Evolutionary conservation across 768 basidiomycete species (phyloP), one percentile per base, ranked within the genome.

Genomic region (Amanita inopinata): DNA sequence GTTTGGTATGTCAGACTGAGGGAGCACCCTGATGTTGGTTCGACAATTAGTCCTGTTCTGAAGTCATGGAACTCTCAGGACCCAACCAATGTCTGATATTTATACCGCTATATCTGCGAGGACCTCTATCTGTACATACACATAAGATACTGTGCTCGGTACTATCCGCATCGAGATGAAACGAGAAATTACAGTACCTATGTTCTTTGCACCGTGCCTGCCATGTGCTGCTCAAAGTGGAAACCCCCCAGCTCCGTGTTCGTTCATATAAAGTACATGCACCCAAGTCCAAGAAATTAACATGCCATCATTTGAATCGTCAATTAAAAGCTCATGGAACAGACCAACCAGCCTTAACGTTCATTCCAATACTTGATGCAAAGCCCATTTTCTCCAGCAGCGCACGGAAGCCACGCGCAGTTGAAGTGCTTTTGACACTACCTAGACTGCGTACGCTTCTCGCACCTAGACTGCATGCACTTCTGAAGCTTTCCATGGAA

Each of bases 401-500:
- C 18, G 62, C 57, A 40, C 63, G 63, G 51, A 71, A 58, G 7
- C 64, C 60, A 9, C 64, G 53, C 1, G 59, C 58, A 45, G 62
- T 67, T 5, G 61, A 56, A 12, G 61, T 61, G 51, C 69, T 70
- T 51, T 63, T 65, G 33, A 66, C 56, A 43, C 68, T 70, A 40
- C 62, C 64, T 23, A 68, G 51, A 45, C 70, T 69, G 34, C 63
- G 60, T 36, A 67, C 61, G 43, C 70, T 72, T 47, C 64, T 56
- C n/a, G 61, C 60, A 12, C 60, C 66, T 5, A 55, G 51, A 41
- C 70, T 65, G 47, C 56, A 58, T 12, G 57, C 56, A 45, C 63
- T 73, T 23, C 65, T 63, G 51, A 71, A 67, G 51, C 69, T 71
- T 53, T 75, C 73, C 39, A 66, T 55, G 2, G 71, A 71, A 4